phyloP scores from a whole-genome alignment of 2,329 filamentous ascomycete species.

The Penicillium psychrosexuale region DNA sequence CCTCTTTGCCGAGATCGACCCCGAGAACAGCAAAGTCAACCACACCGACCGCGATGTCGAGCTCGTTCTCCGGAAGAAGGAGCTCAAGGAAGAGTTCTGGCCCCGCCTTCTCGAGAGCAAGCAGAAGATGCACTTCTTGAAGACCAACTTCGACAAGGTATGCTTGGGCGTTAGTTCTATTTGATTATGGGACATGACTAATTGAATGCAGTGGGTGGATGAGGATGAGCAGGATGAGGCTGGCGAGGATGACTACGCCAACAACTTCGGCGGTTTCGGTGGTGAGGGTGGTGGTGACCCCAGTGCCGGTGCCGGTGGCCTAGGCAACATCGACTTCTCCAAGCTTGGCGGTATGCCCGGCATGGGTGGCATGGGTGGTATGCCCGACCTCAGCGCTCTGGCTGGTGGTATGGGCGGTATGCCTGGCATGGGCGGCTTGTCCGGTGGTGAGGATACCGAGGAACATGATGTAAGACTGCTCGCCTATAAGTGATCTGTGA shows the following conservation, averaged over 20 bases:
- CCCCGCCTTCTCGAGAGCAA: conserved; percentile 86
- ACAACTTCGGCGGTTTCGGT: conserved; percentile 51
- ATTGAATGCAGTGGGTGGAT: conserved; percentile 72
- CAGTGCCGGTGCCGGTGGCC: conserved; percentile 49
- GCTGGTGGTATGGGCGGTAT: conserved; percentile 33
- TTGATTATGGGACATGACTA: conserved; percentile 8
- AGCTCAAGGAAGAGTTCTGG: conserved; percentile 92
- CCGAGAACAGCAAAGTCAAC: conserved; percentile 76
- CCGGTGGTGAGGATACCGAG: conserved; percentile 35
- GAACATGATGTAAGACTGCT: conserved; percentile 53
- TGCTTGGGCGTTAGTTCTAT: conserved; percentile 20
- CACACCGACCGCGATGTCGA: conserved; percentile 87
- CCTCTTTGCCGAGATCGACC: conserved; percentile 88
- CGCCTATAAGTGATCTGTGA: background rate
- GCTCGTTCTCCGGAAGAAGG: conserved; percentile 94
- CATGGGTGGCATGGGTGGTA: conserved; percentile 48
- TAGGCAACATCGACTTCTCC: conserved; percentile 89
- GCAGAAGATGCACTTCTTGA: conserved; percentile 90
- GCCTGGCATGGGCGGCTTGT: conserved; percentile 20
- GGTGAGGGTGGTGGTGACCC: conserved; percentile 22
- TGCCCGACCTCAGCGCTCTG: conserved; percentile 39
- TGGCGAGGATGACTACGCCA: conserved; percentile 68
- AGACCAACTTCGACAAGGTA: conserved; percentile 98
- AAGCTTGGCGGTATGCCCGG: conserved; percentile 68
- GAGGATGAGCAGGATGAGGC: conserved; percentile 97